A percentile compares a stretch with the other conserved stretches of the same genome.
Conservation (phyloP, 495 filamentous ascomycete genomes). For the Entonaema liquescens region DNA sequence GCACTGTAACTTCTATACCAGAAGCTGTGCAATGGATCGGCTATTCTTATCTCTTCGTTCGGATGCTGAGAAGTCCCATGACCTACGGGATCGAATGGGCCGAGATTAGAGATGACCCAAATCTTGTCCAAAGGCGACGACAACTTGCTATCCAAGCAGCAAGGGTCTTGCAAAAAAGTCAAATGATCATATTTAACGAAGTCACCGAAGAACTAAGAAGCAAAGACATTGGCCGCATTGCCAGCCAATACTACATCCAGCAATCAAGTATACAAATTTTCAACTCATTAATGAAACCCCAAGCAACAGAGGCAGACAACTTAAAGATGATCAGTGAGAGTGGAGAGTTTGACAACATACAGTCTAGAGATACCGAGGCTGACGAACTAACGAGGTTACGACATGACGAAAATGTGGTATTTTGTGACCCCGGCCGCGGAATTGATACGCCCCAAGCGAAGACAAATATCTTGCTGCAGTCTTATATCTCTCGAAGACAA, state of each 20-base stretch:
- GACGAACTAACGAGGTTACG: conserved; percentile 76
- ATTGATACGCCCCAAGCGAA: conserved; percentile 85
- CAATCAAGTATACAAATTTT: conserved; percentile 95
- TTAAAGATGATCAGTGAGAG: conserved; percentile 95
- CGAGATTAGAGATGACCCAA: conserved; percentile 87
- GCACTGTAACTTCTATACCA: conserved; percentile 92
- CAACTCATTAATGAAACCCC: conserved; percentile 86
- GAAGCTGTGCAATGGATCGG: conserved; percentile 97
- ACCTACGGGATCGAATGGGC: conserved; percentile 95
- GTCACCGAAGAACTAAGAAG: conserved; percentile 86
- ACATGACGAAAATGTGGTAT: conserved; percentile 70
- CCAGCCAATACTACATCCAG: conserved; percentile 94
- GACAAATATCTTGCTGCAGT: conserved; percentile 93
- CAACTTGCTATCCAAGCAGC: conserved; percentile 89
- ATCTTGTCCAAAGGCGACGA: conserved; percentile 80
- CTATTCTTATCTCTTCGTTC: conserved; percentile 96
- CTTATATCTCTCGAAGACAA: conserved; percentile 88
- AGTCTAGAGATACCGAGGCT: conserved; percentile 85
- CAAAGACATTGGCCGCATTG: conserved; percentile 95
- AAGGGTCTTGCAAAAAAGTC: conserved; percentile 81
- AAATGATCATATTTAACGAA: conserved; percentile 99
- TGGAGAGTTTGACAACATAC: conserved; percentile 97
- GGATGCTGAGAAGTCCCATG: conserved; percentile 91
- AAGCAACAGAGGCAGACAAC: conserved; percentile 85
- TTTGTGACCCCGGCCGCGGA: conserved; percentile 76